These are phyloP conservation scores for Cardamine chenopodiifolia DNA, from an alignment of 345 rosid genomes.

Conservation along the genomic window DNA sequence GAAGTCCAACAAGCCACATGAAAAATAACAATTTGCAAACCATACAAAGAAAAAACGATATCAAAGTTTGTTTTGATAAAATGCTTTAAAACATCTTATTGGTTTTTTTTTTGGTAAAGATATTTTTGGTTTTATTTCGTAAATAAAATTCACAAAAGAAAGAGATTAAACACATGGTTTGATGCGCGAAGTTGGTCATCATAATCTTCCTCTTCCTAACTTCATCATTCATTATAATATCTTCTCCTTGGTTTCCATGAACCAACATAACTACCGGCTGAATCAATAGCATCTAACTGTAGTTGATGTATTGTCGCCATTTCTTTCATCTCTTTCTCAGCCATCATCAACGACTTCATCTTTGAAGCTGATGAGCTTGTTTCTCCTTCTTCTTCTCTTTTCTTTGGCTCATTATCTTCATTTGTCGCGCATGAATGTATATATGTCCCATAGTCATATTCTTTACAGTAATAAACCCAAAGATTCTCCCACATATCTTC, in stretches of 20 bases:
- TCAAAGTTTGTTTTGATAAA: background rate
- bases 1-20: background rate
- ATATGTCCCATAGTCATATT: constrained; percentile 11
- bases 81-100: too few relatives aligned
- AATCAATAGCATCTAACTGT: constrained; percentile 13
- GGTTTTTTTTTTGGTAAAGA: too few relatives aligned
- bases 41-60: background rate
- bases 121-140: background rate
- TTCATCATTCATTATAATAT: constrained; percentile 1
- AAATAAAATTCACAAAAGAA: background rate
- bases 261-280: constrained; percentile 7
- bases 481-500: constrained; percentile 4
- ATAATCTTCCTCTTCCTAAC: background rate
- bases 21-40: background rate
- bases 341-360: background rate
- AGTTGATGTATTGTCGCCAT: constrained; percentile 8
- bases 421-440: background rate
- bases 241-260: background rate
- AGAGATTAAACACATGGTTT: background rate
- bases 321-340: constrained; percentile 14
- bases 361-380: background rate
- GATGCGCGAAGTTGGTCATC: background rate
- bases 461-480: constrained; percentile 24
- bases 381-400: background rate
- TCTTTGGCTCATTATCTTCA: background rate